Evolutionary conservation across 441 rosid species (phyloP), one percentile per base, ranked within the genome.

Genomic region (Adansonia grandidieri): DNA sequence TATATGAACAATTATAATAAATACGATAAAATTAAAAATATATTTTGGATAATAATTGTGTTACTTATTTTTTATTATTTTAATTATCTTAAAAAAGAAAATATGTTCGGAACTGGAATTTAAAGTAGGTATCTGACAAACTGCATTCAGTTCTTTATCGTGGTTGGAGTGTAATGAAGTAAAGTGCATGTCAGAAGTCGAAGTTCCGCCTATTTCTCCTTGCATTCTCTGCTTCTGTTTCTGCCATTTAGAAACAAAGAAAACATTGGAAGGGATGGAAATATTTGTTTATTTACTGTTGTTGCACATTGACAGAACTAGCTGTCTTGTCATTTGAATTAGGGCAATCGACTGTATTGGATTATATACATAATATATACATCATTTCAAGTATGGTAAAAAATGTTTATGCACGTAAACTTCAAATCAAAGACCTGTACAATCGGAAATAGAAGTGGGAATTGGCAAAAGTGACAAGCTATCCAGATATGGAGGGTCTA

Each of bases 221-320:
- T 4, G 42, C 42, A 37, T 37, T 37, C 42, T 37, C 42, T 4
- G 42, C 42, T 37, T 2, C 42, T 37, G 4, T 37, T 37, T 37
- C 42, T 37, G 42, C 42, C 22, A 22, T 20, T 4, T 9, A 5
- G 44, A 58, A 54, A 40, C 8, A 19, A 67, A 10, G n/a, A 71
- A 66, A n/a, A 44, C 28, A 24, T 24, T 60, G 56, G 50, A 53
- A 48, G 53, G 48, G 17, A 75, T 32, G 61, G 73, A 6, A 40
- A 40, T 28, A 54, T 54, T 80, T 78, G 71, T 78, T 80, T 58
- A 28, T 14, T 76, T 44, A 76, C 81, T 77, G 80, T 77, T 50
- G 9, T 4, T 77, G 70, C 78, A 61, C 70, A 45, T 19, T 17
- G 42, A 44, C 77, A 54, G 64, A 24, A 24, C 28, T 24, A 24